Evolutionary conservation across 805 yeast genomes (phyloP).

Genomic region (Metschnikowia continentalis): DNA sequence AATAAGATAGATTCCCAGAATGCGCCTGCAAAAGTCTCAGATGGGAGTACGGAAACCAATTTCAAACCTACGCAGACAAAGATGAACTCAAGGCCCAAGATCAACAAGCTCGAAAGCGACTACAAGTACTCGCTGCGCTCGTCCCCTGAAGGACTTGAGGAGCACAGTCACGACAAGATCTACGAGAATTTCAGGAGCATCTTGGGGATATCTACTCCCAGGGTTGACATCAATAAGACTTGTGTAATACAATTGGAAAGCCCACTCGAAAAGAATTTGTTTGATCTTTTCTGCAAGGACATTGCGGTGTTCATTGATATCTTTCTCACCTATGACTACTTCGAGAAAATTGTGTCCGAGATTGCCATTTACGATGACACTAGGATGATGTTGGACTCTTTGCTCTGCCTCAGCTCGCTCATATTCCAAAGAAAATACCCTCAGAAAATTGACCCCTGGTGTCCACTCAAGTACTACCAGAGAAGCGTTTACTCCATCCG

Average conservation of each 20-base stretch:
- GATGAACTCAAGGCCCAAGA: conserved; percentile 34
- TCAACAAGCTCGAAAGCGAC: conserved; percentile 27
- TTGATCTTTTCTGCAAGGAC: conserved; percentile 30
- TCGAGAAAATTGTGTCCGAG: conserved; percentile 30
- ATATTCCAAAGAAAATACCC: conserved; percentile 31
- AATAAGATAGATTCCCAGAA: not conserved
- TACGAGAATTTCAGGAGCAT: conserved; percentile 22
- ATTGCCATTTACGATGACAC: conserved; percentile 38
- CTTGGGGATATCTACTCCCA: conserved; percentile 18
- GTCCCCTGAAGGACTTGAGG: conserved; percentile 16
- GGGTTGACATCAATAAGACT: conserved; percentile 7
- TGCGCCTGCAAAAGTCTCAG: not conserved
- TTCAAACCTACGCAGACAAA: conserved; percentile 38
- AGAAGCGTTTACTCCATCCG: conserved; percentile 31
- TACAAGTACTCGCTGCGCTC: conserved; percentile 3
- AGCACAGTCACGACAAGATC: conserved; percentile 23
- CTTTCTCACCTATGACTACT: conserved; percentile 27
- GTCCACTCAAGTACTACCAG: conserved; percentile 36
- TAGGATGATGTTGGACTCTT: conserved; percentile 33
- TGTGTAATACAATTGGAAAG: conserved; percentile 14
- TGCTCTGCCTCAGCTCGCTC: conserved; percentile 35
- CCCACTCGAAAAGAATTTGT: conserved; percentile 27
- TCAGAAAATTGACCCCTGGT: conserved; percentile 24
- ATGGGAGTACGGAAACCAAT: conserved; percentile 7
- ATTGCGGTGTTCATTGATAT: conserved; percentile 30